Base-by-base conservation (phyloP, 2,329 filamentous ascomycete genomes). In the Fusarium sp. region DNA sequence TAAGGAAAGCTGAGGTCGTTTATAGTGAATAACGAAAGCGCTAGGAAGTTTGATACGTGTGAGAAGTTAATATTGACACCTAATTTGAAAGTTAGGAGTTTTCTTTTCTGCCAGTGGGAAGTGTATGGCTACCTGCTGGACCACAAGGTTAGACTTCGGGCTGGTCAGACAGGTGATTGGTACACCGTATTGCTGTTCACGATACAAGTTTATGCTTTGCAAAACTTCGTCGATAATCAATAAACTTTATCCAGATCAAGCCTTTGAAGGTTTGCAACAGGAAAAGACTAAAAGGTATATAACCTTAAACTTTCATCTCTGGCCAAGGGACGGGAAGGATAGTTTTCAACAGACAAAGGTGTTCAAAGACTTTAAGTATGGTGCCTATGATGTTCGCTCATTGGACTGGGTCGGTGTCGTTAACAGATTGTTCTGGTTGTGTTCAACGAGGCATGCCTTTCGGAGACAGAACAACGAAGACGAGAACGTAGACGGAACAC, bases 281-380 rank as follows among this genome's bases (percentile, higher is more conserved):
- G 29, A 15, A 49, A 4, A 33, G n/a, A 19, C n/a, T 35, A 8
- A 11, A 23, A 33, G 9, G 6, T 25, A 25, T 23, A 25, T 19
- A 11, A 23, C 16, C 16, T 51, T 5, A 15, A 19, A 15, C 9
- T 25, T 15, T 7, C 11, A 11, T 23, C 16, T 49, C n/a, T 19
- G 6, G 12, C 5, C 4, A 10, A 19, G 11, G 11, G 9, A 4
- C 3, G 16, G n/a, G 4, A 51, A 51, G 16, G 3, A 3, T 0
- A 23, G 16, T 19, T 19, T 23, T 33, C 1, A 15, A 8, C 9
- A 2, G 11, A 5, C n/a, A 23, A 51, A 16, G 14, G 16, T 7
- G 10, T 51, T 19, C 11, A 16, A 23, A 9, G 12, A 15, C n/a
- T 19, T 23, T 4, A 19, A 33, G 12, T 33, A 33, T 19, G 18